Evolutionary conservation across 306 rosid species (phyloP).

Genomic region (Vachellia collinsii): DNA sequence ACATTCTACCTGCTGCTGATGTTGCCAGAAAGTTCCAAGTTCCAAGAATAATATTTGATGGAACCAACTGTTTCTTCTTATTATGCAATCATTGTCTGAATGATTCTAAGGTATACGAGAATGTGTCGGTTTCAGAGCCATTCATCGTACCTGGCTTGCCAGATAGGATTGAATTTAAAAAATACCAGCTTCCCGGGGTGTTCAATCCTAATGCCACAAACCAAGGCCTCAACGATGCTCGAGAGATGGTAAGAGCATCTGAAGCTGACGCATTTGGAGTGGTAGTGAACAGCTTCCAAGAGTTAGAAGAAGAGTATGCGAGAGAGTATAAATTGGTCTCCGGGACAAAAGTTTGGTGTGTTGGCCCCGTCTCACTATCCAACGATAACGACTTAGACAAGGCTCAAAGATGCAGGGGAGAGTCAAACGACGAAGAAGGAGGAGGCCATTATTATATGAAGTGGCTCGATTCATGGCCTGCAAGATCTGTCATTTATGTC

Average conservation of each 20-base stretch:
- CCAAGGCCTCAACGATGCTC: background rate
- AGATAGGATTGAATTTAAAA: slow-evolving; percentile 33
- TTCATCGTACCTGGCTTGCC: slow-evolving; percentile 42
- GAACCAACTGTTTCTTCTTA: slow-evolving; percentile 40
- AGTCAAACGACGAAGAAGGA: slow-evolving; percentile 21
- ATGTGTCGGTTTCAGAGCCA: slow-evolving; percentile 15
- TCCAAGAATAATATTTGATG: slow-evolving; percentile 56
- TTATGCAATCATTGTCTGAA: slow-evolving; percentile 37
- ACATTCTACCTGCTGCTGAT: slow-evolving; percentile 45
- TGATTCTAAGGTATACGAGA: slow-evolving; percentile 27
- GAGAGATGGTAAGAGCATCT: slow-evolving; percentile 1
- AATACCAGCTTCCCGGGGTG: slow-evolving; percentile 28
- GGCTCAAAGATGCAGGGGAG: slow-evolving; percentile 49
- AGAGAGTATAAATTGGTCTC: slow-evolving; percentile 27
- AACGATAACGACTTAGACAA: slow-evolving; percentile 41
- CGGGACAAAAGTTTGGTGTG: slow-evolving; percentile 45
- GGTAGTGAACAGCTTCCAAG: slow-evolving; percentile 52
- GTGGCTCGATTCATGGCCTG: slow-evolving; percentile 59
- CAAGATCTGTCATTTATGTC: slow-evolving; percentile 48
- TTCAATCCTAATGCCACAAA: background rate
- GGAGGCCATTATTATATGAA: slow-evolving; percentile 34
- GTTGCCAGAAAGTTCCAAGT: slow-evolving; percentile 37
- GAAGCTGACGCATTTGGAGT: slow-evolving; percentile 42
- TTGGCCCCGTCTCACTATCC: slow-evolving; percentile 54
- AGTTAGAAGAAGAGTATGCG: slow-evolving; percentile 45